These are phyloP conservation scores for Phytophthora lateralis DNA, from an alignment of 352 stramenopile species.

Conservation along the genomic window DNA sequence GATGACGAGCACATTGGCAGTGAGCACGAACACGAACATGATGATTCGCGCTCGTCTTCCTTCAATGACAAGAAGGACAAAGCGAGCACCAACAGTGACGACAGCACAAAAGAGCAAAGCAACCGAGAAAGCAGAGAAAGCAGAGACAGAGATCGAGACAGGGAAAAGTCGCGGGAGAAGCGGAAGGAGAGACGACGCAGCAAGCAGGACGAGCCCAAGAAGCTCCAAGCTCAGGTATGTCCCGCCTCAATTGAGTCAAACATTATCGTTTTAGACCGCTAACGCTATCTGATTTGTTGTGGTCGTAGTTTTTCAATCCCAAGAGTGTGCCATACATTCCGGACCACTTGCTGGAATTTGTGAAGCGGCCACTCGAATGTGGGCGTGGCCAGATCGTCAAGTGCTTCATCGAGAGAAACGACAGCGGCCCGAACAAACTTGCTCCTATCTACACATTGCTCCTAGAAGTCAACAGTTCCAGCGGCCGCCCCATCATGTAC, in stretches of 20 bases:
- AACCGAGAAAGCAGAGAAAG: slow-evolving; percentile 10
- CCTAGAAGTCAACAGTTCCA: slow-evolving; percentile 87
- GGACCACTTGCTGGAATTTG: slow-evolving; percentile 83
- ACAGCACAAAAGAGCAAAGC: slow-evolving; percentile 40
- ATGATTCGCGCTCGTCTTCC: slow-evolving; percentile 29
- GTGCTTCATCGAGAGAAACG: slow-evolving; percentile 90
- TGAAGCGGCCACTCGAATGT: slow-evolving; percentile 74
- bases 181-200: slow-evolving; percentile 57
- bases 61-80: slow-evolving; percentile 35
- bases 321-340: slow-evolving; percentile 84
- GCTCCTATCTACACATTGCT: slow-evolving; percentile 84
- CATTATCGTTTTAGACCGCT: neutral
- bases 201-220: slow-evolving; percentile 76
- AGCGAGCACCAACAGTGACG: slow-evolving; percentile 32
- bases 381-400: slow-evolving; percentile 84
- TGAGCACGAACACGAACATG: slow-evolving; percentile 9
- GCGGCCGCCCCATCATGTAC: slow-evolving; percentile 83
- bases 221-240: slow-evolving; percentile 60
- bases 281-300: slow-evolving; percentile 3
- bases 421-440: slow-evolving; percentile 77
- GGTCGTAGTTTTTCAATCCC: slow-evolving; percentile 75
- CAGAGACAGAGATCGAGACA: slow-evolving; percentile 23
- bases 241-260: neutral
- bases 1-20: slow-evolving; percentile 31
- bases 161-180: slow-evolving; percentile 54